Percentiles rank a stretch among this genome's conserved stretches.
Evolutionary conservation across 495 filamentous ascomycete species (phyloP).

Genomic region (Xylaria grammica): DNA sequence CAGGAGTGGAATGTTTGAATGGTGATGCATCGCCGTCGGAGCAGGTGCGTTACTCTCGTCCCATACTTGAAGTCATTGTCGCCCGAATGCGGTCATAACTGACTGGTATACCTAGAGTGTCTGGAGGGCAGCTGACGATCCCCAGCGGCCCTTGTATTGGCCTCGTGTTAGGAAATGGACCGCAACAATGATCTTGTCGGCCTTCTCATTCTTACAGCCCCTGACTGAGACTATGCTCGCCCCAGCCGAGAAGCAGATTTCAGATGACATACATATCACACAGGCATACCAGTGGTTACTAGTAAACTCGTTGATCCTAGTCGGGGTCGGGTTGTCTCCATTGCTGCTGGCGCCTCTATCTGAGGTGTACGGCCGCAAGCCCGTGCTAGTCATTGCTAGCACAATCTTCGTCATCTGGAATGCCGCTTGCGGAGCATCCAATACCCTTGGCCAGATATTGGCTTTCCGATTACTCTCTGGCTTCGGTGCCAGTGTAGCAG

Average conservation of each 20-base stretch:
- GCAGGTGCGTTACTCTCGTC: background rate
- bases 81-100: background rate
- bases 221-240: background rate
- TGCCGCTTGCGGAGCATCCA: background rate
- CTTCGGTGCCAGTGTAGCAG: background rate
- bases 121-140: background rate
- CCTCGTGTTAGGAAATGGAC: background rate
- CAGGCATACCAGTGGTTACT: background rate
- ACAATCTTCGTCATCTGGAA: background rate
- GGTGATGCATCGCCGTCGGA: background rate
- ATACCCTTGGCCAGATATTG: background rate
- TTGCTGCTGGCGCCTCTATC: background rate
- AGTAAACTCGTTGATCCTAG: background rate
- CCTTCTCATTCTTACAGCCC: conserved; percentile 1
- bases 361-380: background rate
- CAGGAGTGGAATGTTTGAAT: background rate
- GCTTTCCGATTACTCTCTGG: background rate
- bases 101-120: background rate
- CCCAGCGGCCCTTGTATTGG: background rate
- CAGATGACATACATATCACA: background rate
- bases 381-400: background rate
- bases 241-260: background rate
- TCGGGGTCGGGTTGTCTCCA: background rate
- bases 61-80: background rate
- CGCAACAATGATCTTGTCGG: background rate